Evolutionary conservation across 108 stramenopile species (phyloP).

Genomic region (Cyclotella baltica): DNA sequence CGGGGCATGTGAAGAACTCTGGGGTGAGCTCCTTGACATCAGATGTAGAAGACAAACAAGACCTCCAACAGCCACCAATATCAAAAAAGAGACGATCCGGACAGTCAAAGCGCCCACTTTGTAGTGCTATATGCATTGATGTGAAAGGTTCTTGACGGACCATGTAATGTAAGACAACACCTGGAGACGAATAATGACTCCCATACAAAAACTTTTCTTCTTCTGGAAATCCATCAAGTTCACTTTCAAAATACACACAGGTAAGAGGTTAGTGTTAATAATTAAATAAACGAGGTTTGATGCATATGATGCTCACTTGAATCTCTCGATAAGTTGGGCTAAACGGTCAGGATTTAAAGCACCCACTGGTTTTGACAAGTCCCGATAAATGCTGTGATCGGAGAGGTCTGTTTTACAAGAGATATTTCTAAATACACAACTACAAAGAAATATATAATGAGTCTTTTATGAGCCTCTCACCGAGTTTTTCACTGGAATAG

Average conservation of each 20-base stretch:
- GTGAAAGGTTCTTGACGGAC: constrained; percentile 93
- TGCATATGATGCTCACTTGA: too few relatives aligned
- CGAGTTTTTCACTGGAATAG: constrained; percentile 78
- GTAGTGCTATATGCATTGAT: constrained; percentile 88
- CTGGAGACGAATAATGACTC: constrained; percentile 95
- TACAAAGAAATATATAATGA: too few relatives aligned
- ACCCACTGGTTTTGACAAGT: constrained; percentile 95
- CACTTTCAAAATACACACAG: too few relatives aligned
- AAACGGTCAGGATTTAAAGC: constrained; percentile 85
- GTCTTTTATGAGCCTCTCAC: not conserved
- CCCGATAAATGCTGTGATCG: constrained; percentile 70
- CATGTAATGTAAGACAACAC: constrained; percentile 88
- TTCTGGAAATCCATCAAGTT: constrained; percentile 84
- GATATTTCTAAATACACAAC: not conserved
- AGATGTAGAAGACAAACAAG: constrained; percentile 77
- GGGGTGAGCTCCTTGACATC: constrained; percentile 96
- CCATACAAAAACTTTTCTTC: constrained; percentile 91
- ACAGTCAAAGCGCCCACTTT: constrained; percentile 95
- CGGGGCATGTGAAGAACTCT: constrained; percentile 91
- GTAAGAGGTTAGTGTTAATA: too few relatives aligned
- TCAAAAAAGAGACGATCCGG: constrained; percentile 95
- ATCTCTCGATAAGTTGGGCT: constrained; percentile 74
- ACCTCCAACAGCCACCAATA: constrained; percentile 73
- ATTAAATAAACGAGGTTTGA: too few relatives aligned
- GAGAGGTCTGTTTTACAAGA: constrained; percentile 1